Evolutionary conservation across 306 rosid species (phyloP), one percentile per base, ranked within the genome.

Genomic region (Fragaria nilgerrensis): DNA sequence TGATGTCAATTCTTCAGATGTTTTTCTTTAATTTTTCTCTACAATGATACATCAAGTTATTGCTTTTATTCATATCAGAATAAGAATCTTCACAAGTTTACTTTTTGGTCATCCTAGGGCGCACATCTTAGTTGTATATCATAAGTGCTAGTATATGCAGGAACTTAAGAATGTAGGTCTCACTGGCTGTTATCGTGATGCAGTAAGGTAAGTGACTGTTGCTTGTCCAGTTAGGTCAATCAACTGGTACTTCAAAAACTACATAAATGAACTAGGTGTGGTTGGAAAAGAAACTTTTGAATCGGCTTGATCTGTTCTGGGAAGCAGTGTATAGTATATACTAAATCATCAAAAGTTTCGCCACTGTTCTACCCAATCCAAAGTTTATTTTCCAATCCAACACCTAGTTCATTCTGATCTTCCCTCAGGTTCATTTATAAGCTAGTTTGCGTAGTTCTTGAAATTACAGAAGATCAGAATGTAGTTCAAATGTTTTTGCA

Each of bases 341-440:
- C 23, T 52, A 52, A 19, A 19, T 8, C 23, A 52, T 52, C 11
- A 52, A 52, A 52, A 7, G 10, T 52, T 19, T 52, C 0, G 11
- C 1, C 23, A 52, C 3, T 20, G 23, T 52, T 52, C 23, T 52
- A 52, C 23, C 27, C 13, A 7, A 3, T 37, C 22, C 44, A 27
- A 43, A 43, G 22, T 43, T 27, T 43, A 13, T 61, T 74, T 14
- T 61, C 69, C 77, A 41, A 25, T 59, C 7, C 34, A 32, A 37
- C 68, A 23, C 77, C 68, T 59, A 74, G 69, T 20, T 43, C 69
- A 74, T 43, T 59, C 23, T 63, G 43, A 32, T 32, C 41, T 32
- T 63, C 44, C n/a, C 12, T 16, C 43, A 7, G 43, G 20, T 25
- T 61, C 17, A 25, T 59, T 25, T 23, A 11, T 61, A 61, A 25